These are phyloP conservation scores for Fomitiporia mediterranea DNA, from an alignment of 1,284 basidiomycete genomes.

Conservation along the genomic window DNA sequence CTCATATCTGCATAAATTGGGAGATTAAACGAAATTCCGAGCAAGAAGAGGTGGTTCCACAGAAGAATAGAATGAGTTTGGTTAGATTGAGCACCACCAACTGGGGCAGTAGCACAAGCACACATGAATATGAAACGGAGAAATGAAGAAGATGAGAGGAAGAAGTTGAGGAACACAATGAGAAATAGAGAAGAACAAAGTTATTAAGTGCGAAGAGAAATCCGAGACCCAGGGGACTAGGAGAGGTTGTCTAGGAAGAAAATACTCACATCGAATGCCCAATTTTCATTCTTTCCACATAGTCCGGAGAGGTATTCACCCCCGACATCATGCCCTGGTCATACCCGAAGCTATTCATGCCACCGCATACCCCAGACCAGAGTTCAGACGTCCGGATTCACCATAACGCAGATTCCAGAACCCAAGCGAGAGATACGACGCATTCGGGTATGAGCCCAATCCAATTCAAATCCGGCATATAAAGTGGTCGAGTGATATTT, in stretches of 20 bases:
- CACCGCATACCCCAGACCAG: background rate
- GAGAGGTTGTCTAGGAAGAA: background rate
- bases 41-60: no score
- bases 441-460: no score
- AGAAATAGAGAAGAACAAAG: constrained; percentile 14
- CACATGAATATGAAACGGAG: background rate
- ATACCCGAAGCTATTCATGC: constrained; percentile 41
- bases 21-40: constrained; percentile 3
- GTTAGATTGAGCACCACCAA: no score
- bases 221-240: background rate
- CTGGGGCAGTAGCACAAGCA: no score
- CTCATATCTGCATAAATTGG: constrained; percentile 30
- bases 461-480: no score
- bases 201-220: background rate
- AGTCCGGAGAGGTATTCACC: constrained; percentile 46
- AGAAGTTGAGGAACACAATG: no score
- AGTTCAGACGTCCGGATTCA: background rate
- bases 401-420: background rate
- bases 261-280: constrained; percentile 35
- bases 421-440: no score
- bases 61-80: no score
- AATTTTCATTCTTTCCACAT: constrained; percentile 41
- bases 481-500: background rate
- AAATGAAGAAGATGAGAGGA: no score
- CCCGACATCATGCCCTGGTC: constrained; percentile 56